A percentile compares a stretch with the other conserved stretches of the same genome.
Conservation (phyloP, 78 protist genomes). For the Mastigamoeba balamuthi region DNA sequence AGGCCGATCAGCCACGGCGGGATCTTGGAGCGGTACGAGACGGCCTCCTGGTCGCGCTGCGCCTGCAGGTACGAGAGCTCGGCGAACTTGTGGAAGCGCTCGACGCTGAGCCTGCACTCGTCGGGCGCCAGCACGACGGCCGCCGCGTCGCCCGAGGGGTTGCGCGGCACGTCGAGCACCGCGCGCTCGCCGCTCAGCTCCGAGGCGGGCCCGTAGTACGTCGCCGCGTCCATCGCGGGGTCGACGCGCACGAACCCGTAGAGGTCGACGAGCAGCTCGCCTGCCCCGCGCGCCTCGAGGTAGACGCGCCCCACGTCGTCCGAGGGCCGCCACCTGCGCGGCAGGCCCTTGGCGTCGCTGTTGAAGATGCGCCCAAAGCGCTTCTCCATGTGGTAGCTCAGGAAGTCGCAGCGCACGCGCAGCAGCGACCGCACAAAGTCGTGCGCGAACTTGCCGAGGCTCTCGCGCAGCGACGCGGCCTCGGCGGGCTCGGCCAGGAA, state of each 20-base stretch:
- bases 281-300: constrained; percentile 17
- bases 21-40: background rate
- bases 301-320: constrained; percentile 18
- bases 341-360: constrained; percentile 17
- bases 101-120: too few relatives aligned
- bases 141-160: too few relatives aligned
- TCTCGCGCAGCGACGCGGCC: background rate
- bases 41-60: background rate
- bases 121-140: too few relatives aligned
- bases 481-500: background rate
- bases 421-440: too few relatives aligned
- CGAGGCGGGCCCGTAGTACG: too few relatives aligned
- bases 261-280: background rate
- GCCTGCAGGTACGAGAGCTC: background rate
- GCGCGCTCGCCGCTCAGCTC: too few relatives aligned
- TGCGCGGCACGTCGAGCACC: too few relatives aligned
- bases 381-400: constrained; percentile 16
- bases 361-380: constrained; percentile 33
- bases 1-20: constrained; percentile 17
- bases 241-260: too few relatives aligned
- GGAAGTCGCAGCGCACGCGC: constrained; percentile 9
- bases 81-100: too few relatives aligned
- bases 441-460: background rate
- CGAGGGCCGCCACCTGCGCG: constrained; percentile 30
- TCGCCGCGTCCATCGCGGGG: too few relatives aligned